Conservation (phyloP, 495 filamentous ascomycete species). For the Parathielavia hyrcaniae region DNA sequence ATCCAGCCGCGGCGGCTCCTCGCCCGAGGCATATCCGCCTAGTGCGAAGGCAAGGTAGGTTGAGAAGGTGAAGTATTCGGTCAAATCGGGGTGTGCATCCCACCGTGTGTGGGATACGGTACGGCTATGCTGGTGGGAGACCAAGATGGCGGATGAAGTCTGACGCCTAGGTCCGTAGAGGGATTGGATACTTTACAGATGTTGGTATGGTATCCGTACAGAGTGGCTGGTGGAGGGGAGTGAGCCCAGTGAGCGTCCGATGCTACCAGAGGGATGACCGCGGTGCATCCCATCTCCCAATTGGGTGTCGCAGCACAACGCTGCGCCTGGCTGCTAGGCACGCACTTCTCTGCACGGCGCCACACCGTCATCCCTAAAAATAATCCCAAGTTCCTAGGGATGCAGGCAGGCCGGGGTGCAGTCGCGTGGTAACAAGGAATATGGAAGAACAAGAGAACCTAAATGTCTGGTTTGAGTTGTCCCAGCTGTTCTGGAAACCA, state of each 20-base stretch:
- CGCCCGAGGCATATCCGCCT: not conserved
- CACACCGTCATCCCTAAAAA: slow-evolving; percentile 19
- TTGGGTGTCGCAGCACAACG: not conserved
- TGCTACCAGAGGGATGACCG: not conserved
- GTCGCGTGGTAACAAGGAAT: not conserved
- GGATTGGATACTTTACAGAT: no score
- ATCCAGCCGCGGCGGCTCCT: not conserved
- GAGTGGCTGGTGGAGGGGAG: not conserved
- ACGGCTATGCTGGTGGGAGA: slow-evolving; percentile 3
- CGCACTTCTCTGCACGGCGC: not conserved
- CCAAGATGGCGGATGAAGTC: no score
- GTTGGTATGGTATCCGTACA: not conserved
- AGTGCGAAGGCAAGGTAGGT: not conserved
- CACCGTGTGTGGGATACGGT: slow-evolving; percentile 11
- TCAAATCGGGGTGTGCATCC: not conserved
- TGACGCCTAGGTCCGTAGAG: no score
- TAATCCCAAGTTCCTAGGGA: no score
- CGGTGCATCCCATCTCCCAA: not conserved
- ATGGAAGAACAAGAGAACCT: slow-evolving; percentile 1
- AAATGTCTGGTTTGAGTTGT: slow-evolving; percentile 6
- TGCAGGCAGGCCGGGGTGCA: not conserved
- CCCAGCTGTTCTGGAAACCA: not conserved
- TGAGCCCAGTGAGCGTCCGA: not conserved
- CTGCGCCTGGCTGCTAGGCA: not conserved
- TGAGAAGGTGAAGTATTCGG: not conserved